A percentile compares a stretch with the other conserved stretches of the same genome.
Evolutionary conservation across 495 filamentous ascomycete genomes (phyloP).

Genomic region (Aspergillus coremiiformis): DNA sequence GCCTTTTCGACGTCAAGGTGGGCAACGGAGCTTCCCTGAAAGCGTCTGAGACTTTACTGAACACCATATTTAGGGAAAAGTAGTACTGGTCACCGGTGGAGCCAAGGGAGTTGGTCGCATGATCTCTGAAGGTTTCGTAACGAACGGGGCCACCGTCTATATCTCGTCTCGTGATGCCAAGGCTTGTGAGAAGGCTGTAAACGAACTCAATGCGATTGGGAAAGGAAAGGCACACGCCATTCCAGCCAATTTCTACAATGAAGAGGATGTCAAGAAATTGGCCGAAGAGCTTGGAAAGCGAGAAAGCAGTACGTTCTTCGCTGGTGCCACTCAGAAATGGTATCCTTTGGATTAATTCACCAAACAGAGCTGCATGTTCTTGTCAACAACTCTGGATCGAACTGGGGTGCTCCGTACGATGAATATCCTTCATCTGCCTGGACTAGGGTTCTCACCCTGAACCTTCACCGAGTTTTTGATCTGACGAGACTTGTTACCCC

Average conservation of each 20-base stretch:
- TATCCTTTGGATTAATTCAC: background rate
- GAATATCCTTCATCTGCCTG: slow-evolving; percentile 62
- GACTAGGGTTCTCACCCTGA: slow-evolving; percentile 68
- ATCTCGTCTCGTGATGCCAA: slow-evolving; percentile 67
- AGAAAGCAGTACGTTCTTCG: slow-evolving; percentile 47
- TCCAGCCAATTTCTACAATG: slow-evolving; percentile 65
- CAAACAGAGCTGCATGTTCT: slow-evolving; percentile 59
- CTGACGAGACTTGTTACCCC: slow-evolving; percentile 68
- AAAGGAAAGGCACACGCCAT: slow-evolving; percentile 58
- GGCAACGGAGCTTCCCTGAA: slow-evolving; percentile 2
- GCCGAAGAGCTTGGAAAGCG: slow-evolving; percentile 55
- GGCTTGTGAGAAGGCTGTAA: slow-evolving; percentile 50
- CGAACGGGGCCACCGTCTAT: slow-evolving; percentile 77
- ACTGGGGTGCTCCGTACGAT: slow-evolving; percentile 61
- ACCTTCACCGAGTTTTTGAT: slow-evolving; percentile 74
- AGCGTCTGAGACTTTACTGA: background rate
- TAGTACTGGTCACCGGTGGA: slow-evolving; percentile 67
- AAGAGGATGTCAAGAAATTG: slow-evolving; percentile 58
- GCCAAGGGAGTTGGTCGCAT: slow-evolving; percentile 70
- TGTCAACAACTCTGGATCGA: slow-evolving; percentile 74
- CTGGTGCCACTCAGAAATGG: background rate
- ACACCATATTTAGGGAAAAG: slow-evolving; percentile 50
- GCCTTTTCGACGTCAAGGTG: slow-evolving; percentile 54
- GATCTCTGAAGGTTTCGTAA: slow-evolving; percentile 71
- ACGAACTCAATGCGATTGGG: slow-evolving; percentile 54